Conservation (phyloP, 805 yeast species). For the Kuraishia hungarica region DNA sequence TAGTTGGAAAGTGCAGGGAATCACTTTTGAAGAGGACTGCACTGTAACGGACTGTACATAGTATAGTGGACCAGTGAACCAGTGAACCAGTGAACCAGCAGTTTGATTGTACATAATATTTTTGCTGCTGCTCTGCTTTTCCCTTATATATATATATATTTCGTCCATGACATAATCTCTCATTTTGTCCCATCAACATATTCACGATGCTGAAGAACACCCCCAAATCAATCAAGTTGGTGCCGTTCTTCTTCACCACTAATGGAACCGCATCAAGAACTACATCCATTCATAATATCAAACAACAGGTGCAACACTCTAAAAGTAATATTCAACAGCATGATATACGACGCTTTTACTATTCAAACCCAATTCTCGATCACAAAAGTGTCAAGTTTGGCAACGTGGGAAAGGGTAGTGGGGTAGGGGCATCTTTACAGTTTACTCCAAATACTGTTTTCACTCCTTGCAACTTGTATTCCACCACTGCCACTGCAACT, state of each 20-base stretch:
- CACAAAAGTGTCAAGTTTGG: slow-evolving; percentile 2
- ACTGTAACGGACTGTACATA: no score
- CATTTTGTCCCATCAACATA: no score
- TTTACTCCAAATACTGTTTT: not conserved
- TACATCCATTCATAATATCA: not conserved
- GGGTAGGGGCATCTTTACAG: not conserved
- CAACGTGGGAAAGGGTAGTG: not conserved
- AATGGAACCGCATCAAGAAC: slow-evolving; percentile 5
- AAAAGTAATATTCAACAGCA: not conserved
- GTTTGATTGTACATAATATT: not conserved
- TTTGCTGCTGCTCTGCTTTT: not conserved
- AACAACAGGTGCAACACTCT: not conserved
- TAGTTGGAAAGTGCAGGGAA: no score
- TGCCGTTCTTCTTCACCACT: slow-evolving; percentile 4
- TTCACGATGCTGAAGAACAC: not conserved
- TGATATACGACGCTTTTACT: slow-evolving; percentile 10
- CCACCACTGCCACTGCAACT: not conserved
- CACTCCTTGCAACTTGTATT: not conserved
- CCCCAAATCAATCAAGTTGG: not conserved
- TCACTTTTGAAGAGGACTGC: no score
- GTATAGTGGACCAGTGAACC: no score
- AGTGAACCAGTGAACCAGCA: no score
- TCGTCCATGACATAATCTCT: not conserved
- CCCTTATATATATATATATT: no score
- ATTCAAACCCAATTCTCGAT: slow-evolving; percentile 13